Percentiles rank a stretch among this genome's conserved stretches.
Evolutionary conservation across 441 rosid genomes (phyloP).

Genomic region (Populus hybrid): DNA sequence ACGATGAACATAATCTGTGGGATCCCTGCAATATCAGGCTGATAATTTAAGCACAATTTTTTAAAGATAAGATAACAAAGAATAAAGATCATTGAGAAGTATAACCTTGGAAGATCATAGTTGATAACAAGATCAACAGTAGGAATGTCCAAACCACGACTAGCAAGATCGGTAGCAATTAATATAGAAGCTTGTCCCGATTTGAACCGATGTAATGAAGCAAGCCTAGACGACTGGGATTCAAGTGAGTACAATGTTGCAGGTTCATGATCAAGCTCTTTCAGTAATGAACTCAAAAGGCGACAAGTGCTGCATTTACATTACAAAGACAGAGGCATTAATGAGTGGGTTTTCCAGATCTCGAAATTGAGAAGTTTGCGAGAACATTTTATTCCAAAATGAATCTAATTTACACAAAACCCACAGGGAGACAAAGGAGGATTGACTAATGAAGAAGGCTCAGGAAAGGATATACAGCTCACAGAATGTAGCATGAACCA

Average conservation of each 20-base stretch:
- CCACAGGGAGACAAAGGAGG: neutral
- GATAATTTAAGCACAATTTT: constrained; percentile 7
- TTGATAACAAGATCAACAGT: constrained; percentile 93
- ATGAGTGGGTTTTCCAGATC: neutral
- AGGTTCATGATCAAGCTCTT: constrained; percentile 79
- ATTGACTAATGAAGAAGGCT: neutral
- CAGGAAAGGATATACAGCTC: neutral
- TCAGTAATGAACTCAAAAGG: constrained; percentile 68
- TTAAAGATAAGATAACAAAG: neutral
- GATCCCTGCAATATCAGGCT: constrained; percentile 43
- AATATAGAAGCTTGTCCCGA: constrained; percentile 74
- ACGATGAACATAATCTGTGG: constrained; percentile 95
- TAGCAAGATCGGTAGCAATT: constrained; percentile 93
- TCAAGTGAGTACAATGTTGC: constrained; percentile 78
- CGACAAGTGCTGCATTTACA: constrained; percentile 63
- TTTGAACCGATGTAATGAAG: constrained; percentile 82
- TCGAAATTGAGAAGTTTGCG: neutral
- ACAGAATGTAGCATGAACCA: neutral
- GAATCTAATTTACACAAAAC: neutral
- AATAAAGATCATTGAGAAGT: constrained; percentile 5
- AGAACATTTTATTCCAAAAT: neutral
- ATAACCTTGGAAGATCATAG: constrained; percentile 88
- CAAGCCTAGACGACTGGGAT: constrained; percentile 73
- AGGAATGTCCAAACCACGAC: constrained; percentile 96
- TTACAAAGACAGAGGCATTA: neutral